Evolutionary conservation across 345 rosid genomes (phyloP), one percentile per base, ranked within the genome.

Genomic region (Capsella bursapastoris): DNA sequence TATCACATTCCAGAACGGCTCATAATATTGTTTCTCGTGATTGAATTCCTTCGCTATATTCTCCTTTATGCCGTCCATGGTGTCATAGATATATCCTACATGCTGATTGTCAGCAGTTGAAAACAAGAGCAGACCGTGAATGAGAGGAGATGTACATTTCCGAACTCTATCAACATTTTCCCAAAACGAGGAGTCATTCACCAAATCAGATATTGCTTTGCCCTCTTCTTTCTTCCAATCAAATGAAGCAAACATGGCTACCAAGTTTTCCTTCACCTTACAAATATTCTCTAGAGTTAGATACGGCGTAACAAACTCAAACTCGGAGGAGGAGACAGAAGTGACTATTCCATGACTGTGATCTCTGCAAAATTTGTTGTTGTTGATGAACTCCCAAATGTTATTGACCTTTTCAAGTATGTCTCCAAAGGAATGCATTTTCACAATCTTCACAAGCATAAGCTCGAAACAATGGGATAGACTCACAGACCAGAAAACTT

Each of bases 11-110:
- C 94, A 89, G 25, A 89, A 48, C 16, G 85, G 83, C 68, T 25
- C 16, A 74, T 86, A 86, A 57, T 43, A 55, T 29, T 66, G 56
- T 68, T 73, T 7, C 34, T 84, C 57, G 53, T 58, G 38, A 71
- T 51, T 51, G 37, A 86, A 76, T 15, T 68, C 83, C 48, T 14
- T 71, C 11, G 66, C 79, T 3, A 89, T 89, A 9, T 67, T 75
- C 79, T 87, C 94, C 73, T 90, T 90, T 60, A 76, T 82, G 68
- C 66, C 83, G 82, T 90, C 94, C 85, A 90, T 84, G 41, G 84
- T 78, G 62, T 90, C 89, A 31, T 91, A 91, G 56, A 91, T 77
- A 73, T 67, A 80, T n/a, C 92, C 94, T 25, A 71, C 73, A 45
- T 79, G 85, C 11, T 84, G 85, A 43, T 78, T 68, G 49, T 84